phyloP scores from a whole-genome alignment of 1,284 basidiomycete genomes.

The Moesziomyces sp. region DNA sequence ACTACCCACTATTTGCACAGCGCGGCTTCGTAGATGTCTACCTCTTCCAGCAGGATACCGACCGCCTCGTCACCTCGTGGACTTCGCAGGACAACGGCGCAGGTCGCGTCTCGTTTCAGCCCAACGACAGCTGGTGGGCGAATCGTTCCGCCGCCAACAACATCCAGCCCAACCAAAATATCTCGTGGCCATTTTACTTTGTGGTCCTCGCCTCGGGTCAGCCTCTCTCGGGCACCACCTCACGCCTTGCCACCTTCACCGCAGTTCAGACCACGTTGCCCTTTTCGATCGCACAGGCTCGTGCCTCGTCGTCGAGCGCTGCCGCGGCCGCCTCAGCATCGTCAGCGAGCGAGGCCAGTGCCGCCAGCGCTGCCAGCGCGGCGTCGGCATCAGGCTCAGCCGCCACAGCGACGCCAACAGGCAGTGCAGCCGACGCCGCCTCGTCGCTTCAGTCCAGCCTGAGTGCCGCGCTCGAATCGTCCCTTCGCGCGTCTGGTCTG shows the following conservation, averaged over 20 bases:
- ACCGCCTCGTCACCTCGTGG: conserved; percentile 52
- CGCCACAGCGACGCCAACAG: conserved; percentile 18
- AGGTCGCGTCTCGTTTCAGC: conserved; percentile 54
- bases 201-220: conserved; percentile 48
- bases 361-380: conserved; percentile 13
- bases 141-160: conserved; percentile 45
- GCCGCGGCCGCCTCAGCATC: conserved; percentile 36
- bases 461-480: conserved; percentile 48
- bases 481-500: conserved; percentile 39
- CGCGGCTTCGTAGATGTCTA: conserved; percentile 59
- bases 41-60: conserved; percentile 58
- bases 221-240: conserved; percentile 41
- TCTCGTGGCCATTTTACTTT: conserved; percentile 65
- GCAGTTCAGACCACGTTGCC: conserved; percentile 59
- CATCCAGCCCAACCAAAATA: conserved; percentile 53
- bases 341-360: conserved; percentile 11
- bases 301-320: conserved; percentile 25
- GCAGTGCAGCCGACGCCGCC: conserved; percentile 18
- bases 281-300: conserved; percentile 34
- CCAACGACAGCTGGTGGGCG: conserved; percentile 58
- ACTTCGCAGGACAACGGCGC: conserved; percentile 49
- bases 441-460: conserved; percentile 54
- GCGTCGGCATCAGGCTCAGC: conserved; percentile 20
- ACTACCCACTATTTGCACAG: conserved; percentile 57
- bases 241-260: conserved; percentile 49